Evolutionary conservation across 495 filamentous ascomycete genomes (phyloP).

Genomic region (Trichoderma parareesei): DNA sequence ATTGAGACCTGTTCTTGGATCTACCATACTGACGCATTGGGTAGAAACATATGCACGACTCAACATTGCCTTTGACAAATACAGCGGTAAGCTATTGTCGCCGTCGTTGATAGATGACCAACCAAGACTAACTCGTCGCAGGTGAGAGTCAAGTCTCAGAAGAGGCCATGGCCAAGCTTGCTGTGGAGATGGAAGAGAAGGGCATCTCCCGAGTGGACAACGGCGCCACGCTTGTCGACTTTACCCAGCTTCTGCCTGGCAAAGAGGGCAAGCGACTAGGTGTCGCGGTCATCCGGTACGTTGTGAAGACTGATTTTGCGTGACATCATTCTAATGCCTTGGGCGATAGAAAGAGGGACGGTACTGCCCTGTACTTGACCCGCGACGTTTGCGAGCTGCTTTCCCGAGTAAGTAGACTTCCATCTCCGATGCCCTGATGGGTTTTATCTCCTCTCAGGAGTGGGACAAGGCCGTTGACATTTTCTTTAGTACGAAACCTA

Average conservation of each 20-base stretch:
- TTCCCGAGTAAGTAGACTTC: slow-evolving; percentile 25
- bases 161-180: slow-evolving; percentile 68
- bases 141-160: slow-evolving; percentile 88
- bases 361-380: slow-evolving; percentile 56
- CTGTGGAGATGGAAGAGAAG: slow-evolving; percentile 57
- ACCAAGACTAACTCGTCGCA: slow-evolving; percentile 25
- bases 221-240: slow-evolving; percentile 83
- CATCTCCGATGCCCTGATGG: neutral
- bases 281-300: slow-evolving; percentile 11
- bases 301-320: slow-evolving; percentile 16
- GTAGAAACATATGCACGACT: slow-evolving; percentile 65
- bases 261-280: slow-evolving; percentile 50
- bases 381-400: slow-evolving; percentile 59
- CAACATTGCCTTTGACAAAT: slow-evolving; percentile 90
- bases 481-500: slow-evolving; percentile 43
- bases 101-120: neutral
- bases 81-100: slow-evolving; percentile 27
- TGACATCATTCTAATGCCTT: slow-evolving; percentile 24
- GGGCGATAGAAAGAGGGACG: slow-evolving; percentile 48
- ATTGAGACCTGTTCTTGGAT: neutral
- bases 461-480: neutral
- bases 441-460: neutral
- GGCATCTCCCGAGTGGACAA: slow-evolving; percentile 74
- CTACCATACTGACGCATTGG: neutral
- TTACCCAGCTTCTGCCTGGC: slow-evolving; percentile 61